A percentile compares a stretch with the other conserved stretches of the same genome.
Conservation (phyloP, 345 rosid genomes). For the Eucalyptus albens region DNA sequence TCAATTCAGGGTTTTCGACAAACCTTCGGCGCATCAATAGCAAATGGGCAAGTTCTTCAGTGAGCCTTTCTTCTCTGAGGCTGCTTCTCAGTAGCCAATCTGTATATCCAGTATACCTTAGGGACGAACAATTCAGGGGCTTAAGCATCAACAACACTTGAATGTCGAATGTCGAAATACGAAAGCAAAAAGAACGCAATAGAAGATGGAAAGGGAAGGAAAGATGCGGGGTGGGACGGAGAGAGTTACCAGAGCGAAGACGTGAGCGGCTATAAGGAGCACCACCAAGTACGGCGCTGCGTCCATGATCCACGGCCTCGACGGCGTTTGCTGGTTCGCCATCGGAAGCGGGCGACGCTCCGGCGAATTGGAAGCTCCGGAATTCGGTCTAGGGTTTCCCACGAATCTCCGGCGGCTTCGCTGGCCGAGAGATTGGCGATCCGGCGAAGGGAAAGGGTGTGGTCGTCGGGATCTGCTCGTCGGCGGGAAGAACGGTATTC, state of each 20-base stretch:
- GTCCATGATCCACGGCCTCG: constrained; percentile 66
- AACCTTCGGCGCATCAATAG: neutral
- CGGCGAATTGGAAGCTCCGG: neutral
- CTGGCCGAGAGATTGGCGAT: neutral
- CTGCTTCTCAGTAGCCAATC: constrained; percentile 60
- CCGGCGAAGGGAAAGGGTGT: neutral
- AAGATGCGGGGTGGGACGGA: neutral
- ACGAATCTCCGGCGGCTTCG: neutral
- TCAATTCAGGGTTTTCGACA: neutral
- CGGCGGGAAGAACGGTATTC: neutral
- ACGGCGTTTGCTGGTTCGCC: constrained; percentile 25
- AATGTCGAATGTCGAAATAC: neutral
- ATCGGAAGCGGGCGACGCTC: neutral
- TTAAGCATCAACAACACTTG: neutral
- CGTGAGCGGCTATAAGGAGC: constrained; percentile 69
- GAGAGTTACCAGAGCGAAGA: constrained; percentile 52
- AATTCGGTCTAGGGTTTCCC: neutral
- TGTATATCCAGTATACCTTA: constrained; percentile 80
- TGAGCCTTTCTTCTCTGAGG: constrained; percentile 68
- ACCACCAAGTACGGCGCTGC: constrained; percentile 49
- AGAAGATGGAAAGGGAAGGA: neutral
- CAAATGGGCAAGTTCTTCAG: constrained; percentile 5
- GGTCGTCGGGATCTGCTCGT: neutral
- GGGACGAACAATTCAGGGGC: neutral
- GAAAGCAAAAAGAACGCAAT: neutral